These are phyloP conservation scores for Candida sanyaensis DNA, from an alignment of 1,139 yeast genomes.

Conservation along the genomic window DNA sequence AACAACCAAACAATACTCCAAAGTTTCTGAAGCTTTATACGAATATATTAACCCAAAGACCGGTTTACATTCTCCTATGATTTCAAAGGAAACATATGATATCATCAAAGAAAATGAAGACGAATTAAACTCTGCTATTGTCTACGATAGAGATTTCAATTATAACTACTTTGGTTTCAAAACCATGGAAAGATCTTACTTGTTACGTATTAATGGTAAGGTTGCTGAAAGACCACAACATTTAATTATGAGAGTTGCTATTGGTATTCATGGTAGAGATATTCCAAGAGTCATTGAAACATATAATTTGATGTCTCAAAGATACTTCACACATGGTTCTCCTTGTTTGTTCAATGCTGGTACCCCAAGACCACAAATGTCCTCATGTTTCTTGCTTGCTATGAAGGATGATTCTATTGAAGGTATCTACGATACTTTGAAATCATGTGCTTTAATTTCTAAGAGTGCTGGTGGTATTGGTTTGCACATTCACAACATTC, in stretches of 20 bases:
- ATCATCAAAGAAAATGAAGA: constrained; percentile 65
- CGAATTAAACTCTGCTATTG: constrained; percentile 77
- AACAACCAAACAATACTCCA: constrained; percentile 86
- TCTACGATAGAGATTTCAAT: constrained; percentile 79
- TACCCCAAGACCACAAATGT: constrained; percentile 83
- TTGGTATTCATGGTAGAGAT: constrained; percentile 82
- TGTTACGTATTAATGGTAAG: constrained; percentile 67
- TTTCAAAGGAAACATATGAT: constrained; percentile 68
- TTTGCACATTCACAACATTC: constrained; percentile 77
- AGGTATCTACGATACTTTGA: constrained; percentile 84
- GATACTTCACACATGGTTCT: constrained; percentile 85
- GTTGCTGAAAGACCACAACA: constrained; percentile 93
- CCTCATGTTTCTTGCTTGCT: constrained; percentile 85
- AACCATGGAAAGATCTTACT: constrained; percentile 82
- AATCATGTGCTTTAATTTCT: constrained; percentile 83
- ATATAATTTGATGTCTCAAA: constrained; percentile 80
- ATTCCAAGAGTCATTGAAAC: constrained; percentile 74
- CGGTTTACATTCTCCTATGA: constrained; percentile 73
- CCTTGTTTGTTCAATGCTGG: constrained; percentile 92
- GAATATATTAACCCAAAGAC: constrained; percentile 76
- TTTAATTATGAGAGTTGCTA: constrained; percentile 84
- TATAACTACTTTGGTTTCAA: constrained; percentile 87
- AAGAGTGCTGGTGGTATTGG: constrained; percentile 94
- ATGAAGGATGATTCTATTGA: constrained; percentile 91
- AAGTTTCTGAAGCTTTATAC: constrained; percentile 69